Conservation (phyloP, 2,329 filamentous ascomycete genomes). For the Westerdykella aurantiaca region DNA sequence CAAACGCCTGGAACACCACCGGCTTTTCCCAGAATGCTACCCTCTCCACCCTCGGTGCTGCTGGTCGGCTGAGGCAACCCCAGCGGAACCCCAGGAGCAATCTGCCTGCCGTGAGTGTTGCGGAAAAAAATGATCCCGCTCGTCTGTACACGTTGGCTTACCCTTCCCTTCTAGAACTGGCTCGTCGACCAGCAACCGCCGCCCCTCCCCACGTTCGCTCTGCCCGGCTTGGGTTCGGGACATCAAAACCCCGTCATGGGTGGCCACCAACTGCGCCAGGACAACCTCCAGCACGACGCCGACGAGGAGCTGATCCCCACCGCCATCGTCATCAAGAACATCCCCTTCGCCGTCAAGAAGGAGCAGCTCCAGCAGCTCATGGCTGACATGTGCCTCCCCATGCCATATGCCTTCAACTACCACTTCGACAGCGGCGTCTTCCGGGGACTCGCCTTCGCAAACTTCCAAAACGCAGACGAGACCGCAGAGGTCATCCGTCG, state of each 20-base stretch:
- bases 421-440: slow-evolving; percentile 99
- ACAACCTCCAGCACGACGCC: slow-evolving; percentile 47
- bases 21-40: slow-evolving; percentile 62
- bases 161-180: slow-evolving; percentile 49
- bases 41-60: slow-evolving; percentile 55
- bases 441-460: slow-evolving; percentile 90
- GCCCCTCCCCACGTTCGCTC: slow-evolving; percentile 37
- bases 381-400: slow-evolving; percentile 86
- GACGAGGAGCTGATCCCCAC: slow-evolving; percentile 93
- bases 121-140: background rate
- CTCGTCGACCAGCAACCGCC: slow-evolving; percentile 49
- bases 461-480: slow-evolving; percentile 93
- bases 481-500: slow-evolving; percentile 86
- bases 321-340: slow-evolving; percentile 99
- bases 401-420: slow-evolving; percentile 98
- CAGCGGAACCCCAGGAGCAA: slow-evolving; percentile 53
- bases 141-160: background rate
- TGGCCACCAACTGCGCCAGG: slow-evolving; percentile 32
- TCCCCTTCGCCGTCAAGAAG: slow-evolving; percentile 96
- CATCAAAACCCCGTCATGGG: slow-evolving; percentile 30
- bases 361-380: slow-evolving; percentile 89
- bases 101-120: slow-evolving; percentile 64
- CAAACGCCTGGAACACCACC: slow-evolving; percentile 75
- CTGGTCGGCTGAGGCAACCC: slow-evolving; percentile 52
- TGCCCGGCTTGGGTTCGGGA: slow-evolving; percentile 36